Evolutionary conservation across 2,329 filamentous ascomycete species (phyloP).

Genomic region (Aspergillus quadricinctus): DNA sequence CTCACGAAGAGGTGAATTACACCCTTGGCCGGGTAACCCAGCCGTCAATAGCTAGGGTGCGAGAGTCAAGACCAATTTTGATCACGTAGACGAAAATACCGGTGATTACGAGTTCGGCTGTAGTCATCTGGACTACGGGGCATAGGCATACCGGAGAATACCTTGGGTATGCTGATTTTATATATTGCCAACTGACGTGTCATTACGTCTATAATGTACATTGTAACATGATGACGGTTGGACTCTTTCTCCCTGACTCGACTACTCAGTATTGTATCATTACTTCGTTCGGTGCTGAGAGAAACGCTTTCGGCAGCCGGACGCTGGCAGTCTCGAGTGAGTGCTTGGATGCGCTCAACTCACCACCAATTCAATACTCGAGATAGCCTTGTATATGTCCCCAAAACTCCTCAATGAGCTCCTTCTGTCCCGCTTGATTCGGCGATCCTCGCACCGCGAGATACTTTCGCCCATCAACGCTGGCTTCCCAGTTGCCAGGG

Average conservation of each 20-base stretch:
- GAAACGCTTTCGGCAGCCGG: neutral
- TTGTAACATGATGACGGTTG: neutral
- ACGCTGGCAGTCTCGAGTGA: neutral
- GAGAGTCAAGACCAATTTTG: neutral
- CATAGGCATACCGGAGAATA: neutral
- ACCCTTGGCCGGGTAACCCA: neutral
- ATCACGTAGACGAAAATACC: neutral
- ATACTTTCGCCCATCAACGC: conserved; percentile 55
- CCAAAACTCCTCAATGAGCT: conserved; percentile 43
- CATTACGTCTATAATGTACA: neutral
- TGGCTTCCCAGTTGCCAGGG: conserved; percentile 53
- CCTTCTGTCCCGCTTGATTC: conserved; percentile 30
- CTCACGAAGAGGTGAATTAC: neutral
- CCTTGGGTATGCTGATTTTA: neutral
- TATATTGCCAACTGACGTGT: neutral
- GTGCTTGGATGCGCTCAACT: neutral
- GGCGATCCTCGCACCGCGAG: conserved; percentile 36
- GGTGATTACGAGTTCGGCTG: neutral
- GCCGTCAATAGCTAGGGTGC: neutral
- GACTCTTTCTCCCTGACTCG: neutral
- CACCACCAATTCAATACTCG: conserved; percentile 24
- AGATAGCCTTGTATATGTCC: conserved; percentile 34
- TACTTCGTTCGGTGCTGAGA: neutral
- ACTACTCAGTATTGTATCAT: neutral
- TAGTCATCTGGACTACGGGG: neutral